Conservation (phyloP, 495 filamentous ascomycete species). For the Aspergillus baeticus region DNA sequence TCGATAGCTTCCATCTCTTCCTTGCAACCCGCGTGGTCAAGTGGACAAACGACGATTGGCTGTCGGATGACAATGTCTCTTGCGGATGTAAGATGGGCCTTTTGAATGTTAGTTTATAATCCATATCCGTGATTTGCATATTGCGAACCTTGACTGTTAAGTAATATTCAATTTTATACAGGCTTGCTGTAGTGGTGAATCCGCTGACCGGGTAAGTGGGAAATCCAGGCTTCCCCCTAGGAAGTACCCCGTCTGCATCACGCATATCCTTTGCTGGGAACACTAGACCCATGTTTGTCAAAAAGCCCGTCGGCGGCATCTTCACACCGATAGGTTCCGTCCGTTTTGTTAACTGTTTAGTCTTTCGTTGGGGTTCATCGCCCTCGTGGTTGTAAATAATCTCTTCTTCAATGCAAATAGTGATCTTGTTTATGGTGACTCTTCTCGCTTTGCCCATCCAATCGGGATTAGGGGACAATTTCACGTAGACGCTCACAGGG, state of each 20-base stretch:
- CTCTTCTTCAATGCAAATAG: slow-evolving; percentile 92
- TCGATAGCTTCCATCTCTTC: slow-evolving; percentile 98
- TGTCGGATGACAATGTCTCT: slow-evolving; percentile 88
- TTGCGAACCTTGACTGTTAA: slow-evolving; percentile 81
- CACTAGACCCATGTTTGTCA: slow-evolving; percentile 85
- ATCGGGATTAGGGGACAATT: slow-evolving; percentile 85
- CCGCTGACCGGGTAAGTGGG: slow-evolving; percentile 84
- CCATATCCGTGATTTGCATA: neutral
- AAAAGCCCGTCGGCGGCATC: slow-evolving; percentile 82
- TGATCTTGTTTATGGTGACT: slow-evolving; percentile 93
- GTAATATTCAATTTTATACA: slow-evolving; percentile 99
- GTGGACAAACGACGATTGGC: slow-evolving; percentile 92
- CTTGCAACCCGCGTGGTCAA: slow-evolving; percentile 93
- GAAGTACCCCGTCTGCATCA: slow-evolving; percentile 85
- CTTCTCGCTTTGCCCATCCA: slow-evolving; percentile 86
- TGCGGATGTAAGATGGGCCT: slow-evolving; percentile 91
- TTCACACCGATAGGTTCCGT: slow-evolving; percentile 78
- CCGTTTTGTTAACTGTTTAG: slow-evolving; percentile 81
- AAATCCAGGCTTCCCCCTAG: slow-evolving; percentile 80
- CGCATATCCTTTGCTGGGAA: slow-evolving; percentile 89
- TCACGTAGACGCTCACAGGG: slow-evolving; percentile 93
- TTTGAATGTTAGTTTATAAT: slow-evolving; percentile 3
- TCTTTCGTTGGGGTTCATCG: slow-evolving; percentile 90
- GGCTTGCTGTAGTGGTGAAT: slow-evolving; percentile 89
- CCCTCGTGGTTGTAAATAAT: slow-evolving; percentile 97